Base-by-base conservation (phyloP, 495 filamentous ascomycete species). In the Clavariopsis aquatica region DNA sequence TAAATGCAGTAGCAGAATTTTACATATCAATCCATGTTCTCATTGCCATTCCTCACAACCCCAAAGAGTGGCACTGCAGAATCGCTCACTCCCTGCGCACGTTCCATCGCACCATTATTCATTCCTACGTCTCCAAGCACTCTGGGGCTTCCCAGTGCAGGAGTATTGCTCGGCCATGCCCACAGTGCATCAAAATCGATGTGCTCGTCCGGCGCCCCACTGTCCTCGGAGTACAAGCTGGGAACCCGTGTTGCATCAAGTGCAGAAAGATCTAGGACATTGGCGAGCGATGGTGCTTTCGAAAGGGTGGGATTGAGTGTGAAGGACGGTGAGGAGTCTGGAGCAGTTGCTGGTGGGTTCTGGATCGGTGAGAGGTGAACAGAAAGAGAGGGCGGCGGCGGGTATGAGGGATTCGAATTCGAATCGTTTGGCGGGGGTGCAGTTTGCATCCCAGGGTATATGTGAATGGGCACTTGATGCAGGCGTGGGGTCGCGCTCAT, bases 151-250 rank as follows among this genome's bases (percentile, higher is more conserved):
- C 68, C 68, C 4, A 66, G 29, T 28, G 57, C 64, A 49, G 63
- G 63, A 24, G 68, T 66, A 34, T 57, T 62, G 22, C 43, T 69
- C 4, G 79, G 75, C 75, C 76, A 81, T 47, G 78, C 74, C 84
- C 82, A 85, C 46, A 85, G 64, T n/a, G 72, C 75, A 61, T 84
- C 82, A 43, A 86, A 83, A 43, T 85, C 79, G 53, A 85, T 80
- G 52, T 81, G 78, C 19, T 78, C 75, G 31, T 83, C 81, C 13
- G 71, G 65, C 10, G 73, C 72, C 8, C 71, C 49, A 5, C 79
- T 79, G 0, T 76, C 66, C 20, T 72, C 69, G 9, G 19, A 45
- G n/a, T 61, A 51, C 29, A 62, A 28, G 20, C 60, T 57, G 10
- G 52, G 59, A 1, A 54, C 46, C 7, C 56, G n/a, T 8, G 58